phyloP scores from a whole-genome alignment of 2,329 filamentous ascomycete genomes.

The Fusarium ramigenum region DNA sequence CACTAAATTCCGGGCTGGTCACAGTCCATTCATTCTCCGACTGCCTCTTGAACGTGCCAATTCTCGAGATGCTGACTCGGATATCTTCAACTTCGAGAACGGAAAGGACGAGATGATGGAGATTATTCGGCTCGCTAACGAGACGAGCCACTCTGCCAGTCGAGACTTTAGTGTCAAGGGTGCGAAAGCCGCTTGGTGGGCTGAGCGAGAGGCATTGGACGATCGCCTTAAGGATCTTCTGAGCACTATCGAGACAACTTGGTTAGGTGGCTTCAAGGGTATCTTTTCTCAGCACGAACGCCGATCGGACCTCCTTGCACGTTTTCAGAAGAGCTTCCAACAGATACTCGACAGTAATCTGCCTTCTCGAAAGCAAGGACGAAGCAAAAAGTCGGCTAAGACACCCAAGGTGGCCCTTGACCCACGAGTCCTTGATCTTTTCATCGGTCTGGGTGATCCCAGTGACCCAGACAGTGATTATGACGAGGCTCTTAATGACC shows the following conservation, averaged over 20 bases:
- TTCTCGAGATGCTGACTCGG: slow-evolving; percentile 78
- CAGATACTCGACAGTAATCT: slow-evolving; percentile 84
- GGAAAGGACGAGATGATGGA: slow-evolving; percentile 83
- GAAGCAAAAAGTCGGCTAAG: slow-evolving; percentile 62
- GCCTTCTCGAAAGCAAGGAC: slow-evolving; percentile 77
- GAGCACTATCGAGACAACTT: slow-evolving; percentile 87
- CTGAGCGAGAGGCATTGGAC: slow-evolving; percentile 83
- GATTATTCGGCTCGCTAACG: slow-evolving; percentile 83
- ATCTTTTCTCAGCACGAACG: slow-evolving; percentile 83
- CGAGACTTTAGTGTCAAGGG: slow-evolving; percentile 78
- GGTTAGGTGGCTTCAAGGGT: slow-evolving; percentile 94
- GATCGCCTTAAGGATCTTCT: slow-evolving; percentile 79
- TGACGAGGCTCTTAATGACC: slow-evolving; percentile 88
- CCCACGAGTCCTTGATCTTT: slow-evolving; percentile 80
- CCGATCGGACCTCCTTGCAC: slow-evolving; percentile 71
- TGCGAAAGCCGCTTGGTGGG: slow-evolving; percentile 89
- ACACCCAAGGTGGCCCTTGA: slow-evolving; percentile 60
- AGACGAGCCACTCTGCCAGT: slow-evolving; percentile 75
- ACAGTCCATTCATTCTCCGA: slow-evolving; percentile 85
- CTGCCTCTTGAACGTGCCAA: slow-evolving; percentile 86
- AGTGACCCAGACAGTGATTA: slow-evolving; percentile 74
- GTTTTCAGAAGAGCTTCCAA: slow-evolving; percentile 82
- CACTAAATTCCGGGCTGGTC: slow-evolving; percentile 80
- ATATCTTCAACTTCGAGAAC: slow-evolving; percentile 84
- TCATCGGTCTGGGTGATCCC: slow-evolving; percentile 83